Percentiles rank a stretch among this genome's conserved stretches.
phyloP scores from a whole-genome alignment of 352 stramenopile species.

The Discostella stelligera region DNA sequence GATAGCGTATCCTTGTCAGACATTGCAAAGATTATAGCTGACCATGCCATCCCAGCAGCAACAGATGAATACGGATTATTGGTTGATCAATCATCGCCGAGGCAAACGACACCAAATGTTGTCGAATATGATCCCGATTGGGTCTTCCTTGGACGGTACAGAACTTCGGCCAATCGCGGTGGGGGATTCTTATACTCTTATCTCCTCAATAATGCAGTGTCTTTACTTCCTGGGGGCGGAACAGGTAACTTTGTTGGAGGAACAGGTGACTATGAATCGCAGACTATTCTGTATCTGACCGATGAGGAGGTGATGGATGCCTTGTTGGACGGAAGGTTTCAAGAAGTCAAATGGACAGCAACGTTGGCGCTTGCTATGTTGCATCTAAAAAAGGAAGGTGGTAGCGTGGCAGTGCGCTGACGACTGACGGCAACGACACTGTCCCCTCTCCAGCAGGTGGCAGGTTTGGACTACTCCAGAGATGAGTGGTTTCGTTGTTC shows the following conservation, averaged over 20 bases:
- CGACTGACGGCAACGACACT: no score
- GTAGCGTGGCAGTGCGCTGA: conserved; percentile 31
- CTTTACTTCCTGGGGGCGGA: conserved; percentile 28
- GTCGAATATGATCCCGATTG: conserved; percentile 48
- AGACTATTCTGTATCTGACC: conserved; percentile 40
- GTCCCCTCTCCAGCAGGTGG: no score
- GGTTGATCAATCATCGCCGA: background rate
- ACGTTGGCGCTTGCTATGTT: conserved; percentile 58
- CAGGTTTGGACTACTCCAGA: no score
- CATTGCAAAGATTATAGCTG: conserved; percentile 15
- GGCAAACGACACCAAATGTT: conserved; percentile 4
- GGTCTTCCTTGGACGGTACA: conserved; percentile 57
- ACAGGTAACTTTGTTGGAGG: conserved; percentile 19
- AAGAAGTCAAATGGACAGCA: conserved; percentile 71
- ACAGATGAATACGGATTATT: conserved; percentile 13
- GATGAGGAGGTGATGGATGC: conserved; percentile 36
- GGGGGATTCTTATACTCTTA: conserved; percentile 64
- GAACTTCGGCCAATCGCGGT: conserved; percentile 61
- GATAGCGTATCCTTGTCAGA: background rate
- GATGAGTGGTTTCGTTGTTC: conserved; percentile 80
- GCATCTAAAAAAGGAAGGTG: conserved; percentile 38
- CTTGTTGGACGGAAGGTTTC: conserved; percentile 51
- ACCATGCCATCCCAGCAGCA: conserved; percentile 3
- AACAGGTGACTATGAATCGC: conserved; percentile 49
- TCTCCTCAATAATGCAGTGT: conserved; percentile 54